phyloP scores from a whole-genome alignment of 768 basidiomycete species.

The Boletus barrowsii region DNA sequence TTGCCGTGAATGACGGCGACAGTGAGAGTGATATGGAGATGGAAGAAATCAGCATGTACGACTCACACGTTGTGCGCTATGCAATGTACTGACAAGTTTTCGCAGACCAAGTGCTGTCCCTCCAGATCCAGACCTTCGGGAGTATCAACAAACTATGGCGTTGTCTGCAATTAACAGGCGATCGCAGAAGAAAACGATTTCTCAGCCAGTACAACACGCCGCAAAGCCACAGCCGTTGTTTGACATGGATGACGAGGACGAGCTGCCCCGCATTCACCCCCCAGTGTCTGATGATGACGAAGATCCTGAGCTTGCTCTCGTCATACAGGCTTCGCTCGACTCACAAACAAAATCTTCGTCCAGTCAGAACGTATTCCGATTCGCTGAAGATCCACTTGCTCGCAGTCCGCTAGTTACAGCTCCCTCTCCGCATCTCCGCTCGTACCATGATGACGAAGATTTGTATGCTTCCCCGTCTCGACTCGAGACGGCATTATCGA shows the following conservation, averaged over 20 bases:
- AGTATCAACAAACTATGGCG: constrained; percentile 59
- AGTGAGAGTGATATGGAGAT: constrained; percentile 64
- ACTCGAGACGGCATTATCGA: constrained; percentile 64
- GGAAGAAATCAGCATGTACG: constrained; percentile 79
- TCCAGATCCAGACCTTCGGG: constrained; percentile 60
- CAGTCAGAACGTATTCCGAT: background rate
- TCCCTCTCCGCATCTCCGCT: background rate
- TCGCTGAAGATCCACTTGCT: background rate
- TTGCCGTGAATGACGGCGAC: constrained; percentile 33
- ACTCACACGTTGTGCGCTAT: background rate
- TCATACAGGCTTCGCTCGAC: constrained; percentile 61
- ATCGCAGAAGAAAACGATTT: constrained; percentile 32
- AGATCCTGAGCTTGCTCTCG: constrained; percentile 53
- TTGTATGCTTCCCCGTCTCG: constrained; percentile 51
- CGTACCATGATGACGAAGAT: constrained; percentile 40
- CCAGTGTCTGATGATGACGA: constrained; percentile 42
- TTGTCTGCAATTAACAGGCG: constrained; percentile 56
- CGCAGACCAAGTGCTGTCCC: constrained; percentile 30
- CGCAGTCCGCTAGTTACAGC: background rate
- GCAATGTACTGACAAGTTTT: constrained; percentile 12
- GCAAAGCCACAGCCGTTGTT: constrained; percentile 48
- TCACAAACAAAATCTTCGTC: constrained; percentile 11
- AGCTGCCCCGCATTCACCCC: constrained; percentile 16
- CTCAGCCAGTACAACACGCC: constrained; percentile 35
- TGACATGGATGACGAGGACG: constrained; percentile 49